Conservation (phyloP, 2,329 filamentous ascomycete species). For the Calonectria henricotiae region DNA sequence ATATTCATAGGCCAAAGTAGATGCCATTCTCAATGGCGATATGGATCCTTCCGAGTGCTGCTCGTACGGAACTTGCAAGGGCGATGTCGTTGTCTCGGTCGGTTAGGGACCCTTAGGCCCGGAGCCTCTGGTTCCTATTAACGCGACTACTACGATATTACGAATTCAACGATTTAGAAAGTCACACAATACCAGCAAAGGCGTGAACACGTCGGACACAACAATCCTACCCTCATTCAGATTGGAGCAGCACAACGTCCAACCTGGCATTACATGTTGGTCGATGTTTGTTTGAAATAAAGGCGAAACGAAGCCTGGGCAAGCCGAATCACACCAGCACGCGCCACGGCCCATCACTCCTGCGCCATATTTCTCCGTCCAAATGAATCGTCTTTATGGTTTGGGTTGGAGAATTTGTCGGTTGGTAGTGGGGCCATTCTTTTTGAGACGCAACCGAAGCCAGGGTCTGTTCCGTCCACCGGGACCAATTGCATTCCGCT, state of each 20-base stretch:
- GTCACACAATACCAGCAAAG: not conserved
- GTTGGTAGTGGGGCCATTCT: conserved; percentile 26
- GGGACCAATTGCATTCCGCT: conserved; percentile 27
- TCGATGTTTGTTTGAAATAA: conserved; percentile 5
- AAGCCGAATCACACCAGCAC: conserved; percentile 23
- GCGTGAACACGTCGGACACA: conserved; percentile 1
- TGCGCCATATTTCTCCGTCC: conserved; percentile 12
- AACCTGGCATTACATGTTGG: not conserved
- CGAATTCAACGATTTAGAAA: conserved; percentile 37
- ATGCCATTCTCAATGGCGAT: conserved; percentile 66
- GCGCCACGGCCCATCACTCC: not conserved
- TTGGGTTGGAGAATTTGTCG: conserved; percentile 25
- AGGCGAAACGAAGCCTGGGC: conserved; percentile 1
- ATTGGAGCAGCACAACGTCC: conserved; percentile 1
- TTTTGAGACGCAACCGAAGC: conserved; percentile 29
- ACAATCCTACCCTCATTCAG: not conserved
- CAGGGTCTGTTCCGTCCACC: conserved; percentile 11
- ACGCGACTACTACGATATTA: conserved; percentile 44
- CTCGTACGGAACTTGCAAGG: conserved; percentile 69
- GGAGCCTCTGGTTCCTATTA: conserved; percentile 11
- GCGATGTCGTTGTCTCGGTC: conserved; percentile 67
- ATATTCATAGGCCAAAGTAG: conserved; percentile 54
- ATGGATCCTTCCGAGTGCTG: conserved; percentile 69
- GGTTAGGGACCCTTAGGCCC: conserved; percentile 49
- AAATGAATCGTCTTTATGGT: conserved; percentile 25